These are phyloP conservation scores for Penicillium decumbens DNA, from an alignment of 2,329 filamentous ascomycete species.

Conservation along the genomic window DNA sequence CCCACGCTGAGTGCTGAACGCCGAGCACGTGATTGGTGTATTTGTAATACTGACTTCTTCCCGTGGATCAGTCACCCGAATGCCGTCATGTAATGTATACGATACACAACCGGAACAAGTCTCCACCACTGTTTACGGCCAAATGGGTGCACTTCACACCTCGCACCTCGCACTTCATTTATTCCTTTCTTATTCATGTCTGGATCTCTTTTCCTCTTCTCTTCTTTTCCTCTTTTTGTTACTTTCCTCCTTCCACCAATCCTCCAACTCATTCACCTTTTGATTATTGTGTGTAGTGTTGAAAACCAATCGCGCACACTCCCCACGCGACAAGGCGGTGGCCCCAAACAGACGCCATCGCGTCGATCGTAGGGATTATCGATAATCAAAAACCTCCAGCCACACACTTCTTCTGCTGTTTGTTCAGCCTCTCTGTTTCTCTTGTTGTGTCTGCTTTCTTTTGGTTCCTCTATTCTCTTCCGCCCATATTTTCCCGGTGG, in stretches of 20 bases:
- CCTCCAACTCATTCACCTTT: not conserved
- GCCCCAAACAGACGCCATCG: conserved; percentile 28
- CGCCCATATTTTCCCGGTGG: conserved; percentile 24
- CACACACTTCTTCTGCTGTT: conserved; percentile 13
- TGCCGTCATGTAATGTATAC: conserved; percentile 3
- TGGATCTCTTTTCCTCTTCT: not conserved
- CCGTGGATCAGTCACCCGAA: not conserved
- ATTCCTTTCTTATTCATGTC: conserved; percentile 9
- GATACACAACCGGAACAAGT: conserved; percentile 14
- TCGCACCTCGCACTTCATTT: conserved; percentile 12
- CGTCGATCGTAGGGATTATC: conserved; percentile 28
- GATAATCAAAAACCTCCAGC: conserved; percentile 26
- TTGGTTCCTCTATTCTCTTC: conserved; percentile 3
- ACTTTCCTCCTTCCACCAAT: conserved; percentile 2
- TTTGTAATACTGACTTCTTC: conserved; percentile 12
- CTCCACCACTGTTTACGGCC: conserved; percentile 25
- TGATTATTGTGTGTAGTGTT: conserved; percentile 1
- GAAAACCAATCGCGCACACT: conserved; percentile 13
- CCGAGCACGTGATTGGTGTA: conserved; percentile 11
- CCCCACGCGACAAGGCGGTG: conserved; percentile 29
- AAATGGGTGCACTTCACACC: conserved; percentile 14
- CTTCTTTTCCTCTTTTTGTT: conserved; percentile 1
- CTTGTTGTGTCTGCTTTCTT: conserved; percentile 3
- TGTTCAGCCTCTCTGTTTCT: not conserved
- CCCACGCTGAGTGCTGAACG: conserved; percentile 17